Evolutionary conservation across 1,139 yeast genomes (phyloP).

Genomic region (Blastobotrys niveus): DNA sequence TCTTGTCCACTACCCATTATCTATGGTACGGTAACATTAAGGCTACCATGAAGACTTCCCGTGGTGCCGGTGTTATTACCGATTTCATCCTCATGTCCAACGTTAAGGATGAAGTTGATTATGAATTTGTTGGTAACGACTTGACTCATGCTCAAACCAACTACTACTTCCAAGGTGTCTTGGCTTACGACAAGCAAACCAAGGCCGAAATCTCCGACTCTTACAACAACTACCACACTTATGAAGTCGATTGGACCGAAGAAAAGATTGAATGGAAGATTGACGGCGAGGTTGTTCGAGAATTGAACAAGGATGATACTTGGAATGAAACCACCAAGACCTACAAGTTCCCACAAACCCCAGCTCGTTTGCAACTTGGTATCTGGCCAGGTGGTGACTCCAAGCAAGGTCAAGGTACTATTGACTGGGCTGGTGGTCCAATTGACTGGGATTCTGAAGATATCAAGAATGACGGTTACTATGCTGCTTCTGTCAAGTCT

Average conservation of each 20-base stretch:
- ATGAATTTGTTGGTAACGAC: conserved; percentile 76
- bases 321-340: conserved; percentile 54
- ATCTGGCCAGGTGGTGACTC: conserved; percentile 90
- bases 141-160: conserved; percentile 66
- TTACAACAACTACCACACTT: conserved; percentile 66
- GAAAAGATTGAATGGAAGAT: conserved; percentile 67
- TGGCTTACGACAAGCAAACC: conserved; percentile 58
- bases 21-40: conserved; percentile 85
- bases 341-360: conserved; percentile 81
- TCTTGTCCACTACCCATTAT: conserved; percentile 70
- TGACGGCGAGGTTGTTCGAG: conserved; percentile 67
- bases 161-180: conserved; percentile 68
- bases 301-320: conserved; percentile 60
- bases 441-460: conserved; percentile 83
- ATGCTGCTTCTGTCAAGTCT: conserved; percentile 58
- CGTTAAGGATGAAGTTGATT: conserved; percentile 88
- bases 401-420: conserved; percentile 64
- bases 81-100: conserved; percentile 80
- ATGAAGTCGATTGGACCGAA: conserved; percentile 79
- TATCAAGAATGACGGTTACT: conserved; percentile 69
- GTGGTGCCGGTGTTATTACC: conserved; percentile 72
- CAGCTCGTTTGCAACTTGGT: conserved; percentile 77
- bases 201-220: conserved; percentile 46
- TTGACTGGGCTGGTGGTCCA: conserved; percentile 91
- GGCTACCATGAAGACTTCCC: conserved; percentile 67